Conservation (phyloP, 306 rosid species). For the Luffa acutangula region DNA sequence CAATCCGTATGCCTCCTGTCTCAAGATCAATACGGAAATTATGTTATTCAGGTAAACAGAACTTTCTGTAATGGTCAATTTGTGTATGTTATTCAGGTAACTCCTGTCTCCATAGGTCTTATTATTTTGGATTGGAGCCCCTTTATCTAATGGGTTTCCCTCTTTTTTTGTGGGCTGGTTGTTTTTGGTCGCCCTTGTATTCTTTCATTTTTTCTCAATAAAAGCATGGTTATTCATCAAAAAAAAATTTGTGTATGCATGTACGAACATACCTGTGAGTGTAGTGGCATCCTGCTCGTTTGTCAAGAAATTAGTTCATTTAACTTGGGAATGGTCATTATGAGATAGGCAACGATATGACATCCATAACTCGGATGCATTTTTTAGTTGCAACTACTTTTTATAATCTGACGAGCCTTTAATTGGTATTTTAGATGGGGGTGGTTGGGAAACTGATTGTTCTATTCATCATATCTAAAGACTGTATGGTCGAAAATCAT, state of each 20-base stretch:
- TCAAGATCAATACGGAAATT: constrained; percentile 96
- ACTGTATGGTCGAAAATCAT: neutral
- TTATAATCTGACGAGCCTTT: neutral
- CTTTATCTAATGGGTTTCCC: too few relatives aligned
- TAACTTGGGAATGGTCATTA: neutral
- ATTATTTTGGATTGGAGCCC: too few relatives aligned
- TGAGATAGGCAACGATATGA: neutral
- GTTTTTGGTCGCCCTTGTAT: too few relatives aligned
- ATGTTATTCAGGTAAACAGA: constrained; percentile 78
- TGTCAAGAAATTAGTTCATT: neutral
- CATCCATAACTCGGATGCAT: neutral
- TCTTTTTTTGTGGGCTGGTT: too few relatives aligned
- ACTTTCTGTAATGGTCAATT: neutral
- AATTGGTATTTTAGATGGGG: neutral
- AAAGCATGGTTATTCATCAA: too few relatives aligned
- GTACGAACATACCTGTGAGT: neutral
- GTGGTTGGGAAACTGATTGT: neutral
- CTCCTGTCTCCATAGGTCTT: too few relatives aligned
- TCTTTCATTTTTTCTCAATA: too few relatives aligned
- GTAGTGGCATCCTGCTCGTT: neutral
- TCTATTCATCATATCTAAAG: neutral
- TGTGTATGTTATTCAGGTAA: too few relatives aligned
- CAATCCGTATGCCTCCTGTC: constrained; percentile 76
- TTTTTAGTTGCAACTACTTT: neutral
- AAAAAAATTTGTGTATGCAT: neutral